Percentiles rank a stretch among this genome's conserved stretches.
These are phyloP conservation scores for Gautieria morchelliformis DNA, from an alignment of 768 basidiomycete species.

Conservation along the genomic window DNA sequence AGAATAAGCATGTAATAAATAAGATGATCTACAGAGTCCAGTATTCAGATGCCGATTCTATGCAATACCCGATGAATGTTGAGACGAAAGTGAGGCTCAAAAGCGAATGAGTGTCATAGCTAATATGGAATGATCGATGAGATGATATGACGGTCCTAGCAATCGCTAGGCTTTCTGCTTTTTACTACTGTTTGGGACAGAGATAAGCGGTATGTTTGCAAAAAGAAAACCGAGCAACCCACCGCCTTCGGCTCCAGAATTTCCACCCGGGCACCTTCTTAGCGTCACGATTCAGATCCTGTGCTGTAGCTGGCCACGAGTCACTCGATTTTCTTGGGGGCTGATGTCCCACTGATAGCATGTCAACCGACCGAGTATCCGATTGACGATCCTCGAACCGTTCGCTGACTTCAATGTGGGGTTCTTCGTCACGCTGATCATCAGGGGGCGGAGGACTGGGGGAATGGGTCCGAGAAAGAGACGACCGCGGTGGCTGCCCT, in stretches of 20 bases:
- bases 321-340: neutral
- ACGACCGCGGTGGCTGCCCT: neutral
- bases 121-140: no score
- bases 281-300: no score
- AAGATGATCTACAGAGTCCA: no score
- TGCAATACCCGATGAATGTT: no score
- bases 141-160: no score
- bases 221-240: neutral
- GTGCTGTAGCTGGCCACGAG: neutral
- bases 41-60: no score
- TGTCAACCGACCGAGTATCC: neutral
- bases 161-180: no score
- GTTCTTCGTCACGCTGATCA: neutral
- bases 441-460: neutral
- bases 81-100: no score
- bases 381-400: neutral
- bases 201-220: neutral
- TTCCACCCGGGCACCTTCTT: conserved; percentile 1
- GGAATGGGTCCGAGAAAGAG: neutral
- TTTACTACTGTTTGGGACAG: no score
- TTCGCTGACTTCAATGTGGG: neutral
- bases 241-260: neutral
- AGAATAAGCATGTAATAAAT: no score
- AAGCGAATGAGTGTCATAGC: no score
- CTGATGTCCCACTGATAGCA: neutral